Base-by-base conservation (phyloP, 768 basidiomycete species). In the Cystoderma amianthinum region DNA sequence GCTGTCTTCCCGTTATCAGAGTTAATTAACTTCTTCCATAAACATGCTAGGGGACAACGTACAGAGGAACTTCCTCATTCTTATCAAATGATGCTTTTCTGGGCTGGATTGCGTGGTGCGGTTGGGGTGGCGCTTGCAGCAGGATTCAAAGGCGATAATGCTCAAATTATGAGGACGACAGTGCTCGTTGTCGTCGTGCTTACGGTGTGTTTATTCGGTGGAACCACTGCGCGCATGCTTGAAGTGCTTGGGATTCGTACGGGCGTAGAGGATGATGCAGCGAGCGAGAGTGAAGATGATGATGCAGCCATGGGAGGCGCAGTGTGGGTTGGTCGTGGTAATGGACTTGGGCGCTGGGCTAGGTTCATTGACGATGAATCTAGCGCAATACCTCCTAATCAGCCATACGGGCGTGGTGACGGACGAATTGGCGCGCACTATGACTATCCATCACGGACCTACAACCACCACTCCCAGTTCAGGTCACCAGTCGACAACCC, bases 51-150 rank as follows among this genome's bases (percentile, higher is more conserved):
- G 1, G 92, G 92, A 1, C 88, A 93, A 54, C 77, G 92, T 32
- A 65, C 74, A 17, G 94, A 96, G 49, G 94, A 97, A 51, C 68
- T 99, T 3, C 94, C 96, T 1, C 94, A 98, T 60, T 93, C 92
- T 9, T 97, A 99, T 55, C 94, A 97, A 53, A 95, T 98, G 90
- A 96, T 98, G 93, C 67, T 98, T 12, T 98, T 98, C 64, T 99
- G 95, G 96, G 95, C 95, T 1, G 95, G 95, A 4, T 66, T 99
- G 41, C 74, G 96, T 20, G 96, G 96, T 24, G 96, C 96, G 0
- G 96, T 99, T 32, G 96, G 96, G 28, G 96, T 99, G 16, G 96
- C 96, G 3, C 78, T 99, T 21, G 96, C 96, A 1, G 88, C 92
- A 2, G 94, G 94, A 2, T 95, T 99, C 71, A 83, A 83, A 43